Conservation (phyloP, 768 basidiomycete genomes). For the Rhizopogon vulgaris region DNA sequence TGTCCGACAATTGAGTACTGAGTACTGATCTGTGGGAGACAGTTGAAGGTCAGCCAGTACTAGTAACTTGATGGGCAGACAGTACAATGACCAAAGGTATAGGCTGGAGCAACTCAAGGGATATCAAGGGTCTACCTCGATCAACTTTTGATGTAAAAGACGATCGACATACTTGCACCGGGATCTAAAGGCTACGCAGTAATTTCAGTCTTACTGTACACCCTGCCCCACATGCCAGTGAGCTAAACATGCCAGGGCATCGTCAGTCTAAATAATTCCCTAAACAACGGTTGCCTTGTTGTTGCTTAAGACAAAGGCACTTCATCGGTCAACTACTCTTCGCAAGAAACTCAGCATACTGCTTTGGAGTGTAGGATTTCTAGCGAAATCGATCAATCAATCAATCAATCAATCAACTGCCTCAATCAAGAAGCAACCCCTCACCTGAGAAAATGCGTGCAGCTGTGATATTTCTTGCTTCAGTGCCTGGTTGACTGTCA, state of each 20-base stretch:
- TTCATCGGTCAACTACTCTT: conserved; percentile 18
- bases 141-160: too few species aligned
- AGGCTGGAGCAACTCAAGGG: too few species aligned
- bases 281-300: background rate
- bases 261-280: background rate
- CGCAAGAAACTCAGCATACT: conserved; percentile 48
- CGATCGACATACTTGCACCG: background rate
- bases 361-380: conserved; percentile 71
- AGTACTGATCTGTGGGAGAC: background rate
- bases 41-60: background rate
- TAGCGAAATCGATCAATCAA: conserved; percentile 18
- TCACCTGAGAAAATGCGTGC: conserved; percentile 87
- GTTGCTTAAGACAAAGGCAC: background rate
- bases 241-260: background rate
- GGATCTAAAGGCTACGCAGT: background rate
- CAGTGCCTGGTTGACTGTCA: conserved; percentile 67
- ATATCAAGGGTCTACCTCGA: background rate
- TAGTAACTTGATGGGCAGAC: too few species aligned
- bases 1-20: too few species aligned
- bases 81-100: background rate
- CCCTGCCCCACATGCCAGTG: background rate
- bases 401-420: background rate
- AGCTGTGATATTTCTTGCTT: conserved; percentile 72
- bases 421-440: conserved; percentile 1
- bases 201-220: background rate